Evolutionary conservation across 169 alveolate genomes (phyloP).

Genomic region (Plasmodium adleri): DNA sequence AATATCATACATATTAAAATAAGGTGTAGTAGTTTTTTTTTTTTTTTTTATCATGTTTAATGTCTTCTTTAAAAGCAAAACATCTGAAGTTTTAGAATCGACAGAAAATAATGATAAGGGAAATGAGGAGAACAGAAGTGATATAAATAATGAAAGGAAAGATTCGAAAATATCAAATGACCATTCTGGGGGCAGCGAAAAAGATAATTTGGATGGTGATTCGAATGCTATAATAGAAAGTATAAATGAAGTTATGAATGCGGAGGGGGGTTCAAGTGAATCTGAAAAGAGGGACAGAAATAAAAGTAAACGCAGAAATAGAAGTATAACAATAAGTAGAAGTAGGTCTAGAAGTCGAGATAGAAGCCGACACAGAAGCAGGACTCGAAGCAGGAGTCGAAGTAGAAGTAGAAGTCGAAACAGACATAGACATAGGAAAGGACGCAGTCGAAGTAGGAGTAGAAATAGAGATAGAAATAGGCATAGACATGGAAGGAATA

Average conservation of each 20-base stretch:
- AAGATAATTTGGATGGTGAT: neutral
- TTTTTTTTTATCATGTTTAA: no score
- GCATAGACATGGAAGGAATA: conserved; percentile 7
- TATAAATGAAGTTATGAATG: conserved; percentile 6
- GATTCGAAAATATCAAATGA: neutral
- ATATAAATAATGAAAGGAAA: neutral
- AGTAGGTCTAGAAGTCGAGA: conserved; percentile 61
- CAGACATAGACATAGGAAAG: conserved; percentile 16
- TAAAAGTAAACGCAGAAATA: conserved; percentile 28
- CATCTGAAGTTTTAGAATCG: no score
- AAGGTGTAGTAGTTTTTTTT: no score
- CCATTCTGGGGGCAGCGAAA: neutral
- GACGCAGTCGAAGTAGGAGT: conserved; percentile 12
- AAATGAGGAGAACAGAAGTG: neutral
- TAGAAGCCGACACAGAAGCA: conserved; percentile 30
- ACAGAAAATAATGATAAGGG: neutral
- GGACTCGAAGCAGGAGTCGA: conserved; percentile 34
- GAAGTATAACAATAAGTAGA: conserved; percentile 35
- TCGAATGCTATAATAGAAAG: neutral
- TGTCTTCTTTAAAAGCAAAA: no score
- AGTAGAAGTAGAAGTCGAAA: conserved; percentile 1
- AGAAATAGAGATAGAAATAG: neutral
- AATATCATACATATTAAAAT: no score
- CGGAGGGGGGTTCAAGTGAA: neutral
- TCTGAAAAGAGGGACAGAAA: conserved; percentile 4